Base-by-base conservation (phyloP, 2,329 filamentous ascomycete genomes). In the Sporothrix pseudoabietina region DNA sequence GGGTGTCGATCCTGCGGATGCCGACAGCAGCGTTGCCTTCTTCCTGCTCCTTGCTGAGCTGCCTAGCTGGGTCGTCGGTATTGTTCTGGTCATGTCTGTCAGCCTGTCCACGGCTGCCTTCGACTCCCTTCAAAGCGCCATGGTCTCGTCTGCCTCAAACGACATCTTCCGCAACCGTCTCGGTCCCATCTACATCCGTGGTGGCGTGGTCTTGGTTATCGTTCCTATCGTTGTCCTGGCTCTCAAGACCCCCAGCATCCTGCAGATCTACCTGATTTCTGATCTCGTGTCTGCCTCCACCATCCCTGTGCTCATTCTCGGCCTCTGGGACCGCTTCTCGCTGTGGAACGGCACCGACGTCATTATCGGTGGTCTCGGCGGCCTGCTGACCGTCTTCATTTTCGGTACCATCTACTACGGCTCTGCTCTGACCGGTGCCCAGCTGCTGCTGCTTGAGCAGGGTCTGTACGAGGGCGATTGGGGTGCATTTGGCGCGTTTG, bases 341-440 rank as follows among this genome's bases (percentile, higher is more conserved):
- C 94, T 88, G 85, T 93, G 92, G 90, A 88, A 90, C 59, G 93
- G 93, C 19, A 92, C 93, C 78, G 93, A 96, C 81, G 92, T 95
- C 39, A 88, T 96, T 19, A 86, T 91, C 41, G 93, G 92, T 72
- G 91, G 92, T 0, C 84, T 95, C 0, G 93, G 93, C 10, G 93
- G 93, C 22, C 89, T 96, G 71, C 81, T 96, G 30, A 90, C 90
- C 12, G 91, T 96, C 75, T 96, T 94, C 83, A 86, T 95, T 78
- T 96, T 94, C 77, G 93, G 93, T 4, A 85, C 90, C 16, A 87
- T 94, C 75, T 96, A 94, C 84, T 94, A 92, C 79, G 91, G 90
- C 65, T 86, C 89, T 78, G 89, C 88, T 1, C 79, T 85, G 71
- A 78, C 85, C 7, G 93, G 91, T 5, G 90, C 86, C 0, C 85